Percentiles rank a stretch among this genome's conserved stretches.
These are phyloP conservation scores for Dioscorea dumetorum DNA, from an alignment of 106 monocot genomes.

Conservation along the genomic window DNA sequence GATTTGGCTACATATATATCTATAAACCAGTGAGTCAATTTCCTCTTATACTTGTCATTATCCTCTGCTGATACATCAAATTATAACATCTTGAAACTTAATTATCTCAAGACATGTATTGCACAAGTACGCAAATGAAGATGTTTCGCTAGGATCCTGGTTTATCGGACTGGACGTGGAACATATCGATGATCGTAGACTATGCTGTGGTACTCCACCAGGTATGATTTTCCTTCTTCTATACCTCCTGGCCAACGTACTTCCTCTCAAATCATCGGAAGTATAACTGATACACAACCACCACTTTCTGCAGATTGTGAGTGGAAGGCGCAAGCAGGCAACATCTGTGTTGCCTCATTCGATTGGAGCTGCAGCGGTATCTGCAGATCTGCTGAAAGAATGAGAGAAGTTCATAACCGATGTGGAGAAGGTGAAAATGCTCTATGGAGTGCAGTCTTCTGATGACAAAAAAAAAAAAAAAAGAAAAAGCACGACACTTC, in stretches of 20 bases:
- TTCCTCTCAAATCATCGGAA: no score
- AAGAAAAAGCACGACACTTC: background rate
- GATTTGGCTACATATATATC: constrained; percentile 54
- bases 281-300: no score
- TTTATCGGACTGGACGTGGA: constrained; percentile 47
- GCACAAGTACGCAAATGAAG: constrained; percentile 53
- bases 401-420: constrained; percentile 33
- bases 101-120: constrained; percentile 31
- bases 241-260: no score
- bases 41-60: background rate
- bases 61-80: background rate
- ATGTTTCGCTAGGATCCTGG: constrained; percentile 53
- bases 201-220: constrained; percentile 51
- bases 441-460: constrained; percentile 32
- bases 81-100: background rate
- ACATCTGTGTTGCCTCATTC: constrained; percentile 42
- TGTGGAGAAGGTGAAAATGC: constrained; percentile 46
- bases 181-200: constrained; percentile 45
- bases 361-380: constrained; percentile 54
- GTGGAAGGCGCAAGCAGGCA: constrained; percentile 54
- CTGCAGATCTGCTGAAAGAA: constrained; percentile 41
- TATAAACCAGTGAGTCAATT: constrained; percentile 32
- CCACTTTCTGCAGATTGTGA: constrained; percentile 27
- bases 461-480: background rate
- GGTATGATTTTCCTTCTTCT: constrained; percentile 10